Conservation (phyloP, 208 protist species). For the Naegleria fowleri region DNA sequence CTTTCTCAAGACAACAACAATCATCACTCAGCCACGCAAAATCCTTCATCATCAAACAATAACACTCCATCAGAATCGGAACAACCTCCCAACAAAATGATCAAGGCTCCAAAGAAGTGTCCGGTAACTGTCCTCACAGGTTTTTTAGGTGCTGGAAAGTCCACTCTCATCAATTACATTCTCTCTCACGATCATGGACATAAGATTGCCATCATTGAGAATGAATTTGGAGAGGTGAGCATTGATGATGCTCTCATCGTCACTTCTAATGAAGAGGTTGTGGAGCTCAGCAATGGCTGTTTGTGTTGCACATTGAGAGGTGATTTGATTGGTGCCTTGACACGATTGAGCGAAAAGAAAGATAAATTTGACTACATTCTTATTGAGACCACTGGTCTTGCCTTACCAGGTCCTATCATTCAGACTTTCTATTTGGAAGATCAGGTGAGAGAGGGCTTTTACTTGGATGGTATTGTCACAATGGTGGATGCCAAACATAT, state of each 20-base stretch:
- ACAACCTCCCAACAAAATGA: neutral
- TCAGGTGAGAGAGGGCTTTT: conserved; percentile 61
- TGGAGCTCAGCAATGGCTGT: conserved; percentile 89
- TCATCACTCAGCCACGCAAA: no score
- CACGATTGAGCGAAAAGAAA: conserved; percentile 41
- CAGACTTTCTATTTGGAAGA: conserved; percentile 88
- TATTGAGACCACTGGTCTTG: conserved; percentile 78
- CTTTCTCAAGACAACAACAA: no score
- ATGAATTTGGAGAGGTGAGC: conserved; percentile 78
- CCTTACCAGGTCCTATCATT: conserved; percentile 80
- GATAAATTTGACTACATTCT: conserved; percentile 79
- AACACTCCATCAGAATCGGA: neutral
- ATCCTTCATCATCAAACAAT: neutral
- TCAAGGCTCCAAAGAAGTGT: neutral
- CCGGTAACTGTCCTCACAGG: conserved; percentile 36
- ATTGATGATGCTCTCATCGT: conserved; percentile 80
- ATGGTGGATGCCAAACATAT: conserved; percentile 78
- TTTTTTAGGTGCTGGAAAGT: conserved; percentile 51
- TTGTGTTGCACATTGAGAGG: conserved; percentile 82
- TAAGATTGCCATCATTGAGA: conserved; percentile 86
- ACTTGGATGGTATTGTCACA: conserved; percentile 76
- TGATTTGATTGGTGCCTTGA: conserved; percentile 19
- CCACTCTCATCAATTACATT: conserved; percentile 76
- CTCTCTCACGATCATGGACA: conserved; percentile 71
- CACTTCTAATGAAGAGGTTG: conserved; percentile 80